These are phyloP conservation scores for Lithohypha guttulata DNA, from an alignment of 2,329 filamentous ascomycete species.

Conservation along the genomic window DNA sequence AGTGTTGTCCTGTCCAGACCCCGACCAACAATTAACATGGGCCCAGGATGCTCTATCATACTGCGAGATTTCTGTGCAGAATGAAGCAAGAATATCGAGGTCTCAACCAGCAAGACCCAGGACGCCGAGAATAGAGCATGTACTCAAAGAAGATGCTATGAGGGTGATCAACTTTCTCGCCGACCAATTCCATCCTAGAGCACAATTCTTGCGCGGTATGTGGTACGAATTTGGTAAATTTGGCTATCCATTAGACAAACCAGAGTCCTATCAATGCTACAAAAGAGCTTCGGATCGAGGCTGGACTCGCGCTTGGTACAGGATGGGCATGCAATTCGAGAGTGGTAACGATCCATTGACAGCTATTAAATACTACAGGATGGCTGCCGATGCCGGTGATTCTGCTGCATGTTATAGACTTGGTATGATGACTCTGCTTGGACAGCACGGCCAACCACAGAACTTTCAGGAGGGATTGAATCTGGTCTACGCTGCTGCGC, in stretches of 20 bases:
- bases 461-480: slow-evolving; percentile 69
- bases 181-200: slow-evolving; percentile 84
- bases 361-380: slow-evolving; percentile 81
- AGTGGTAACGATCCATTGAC: slow-evolving; percentile 86
- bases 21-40: slow-evolving; percentile 94
- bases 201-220: slow-evolving; percentile 87
- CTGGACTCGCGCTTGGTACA: slow-evolving; percentile 82
- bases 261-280: slow-evolving; percentile 84
- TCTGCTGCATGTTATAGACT: slow-evolving; percentile 81
- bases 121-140: slow-evolving; percentile 80
- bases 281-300: slow-evolving; percentile 66
- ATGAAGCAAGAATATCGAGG: slow-evolving; percentile 56
- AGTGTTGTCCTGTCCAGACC: slow-evolving; percentile 86
- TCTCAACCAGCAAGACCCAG: slow-evolving; percentile 52
- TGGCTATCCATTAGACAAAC: slow-evolving; percentile 79
- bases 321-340: slow-evolving; percentile 97
- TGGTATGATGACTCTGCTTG: slow-evolving; percentile 94
- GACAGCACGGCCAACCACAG: slow-evolving; percentile 81
- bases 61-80: slow-evolving; percentile 72
- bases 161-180: slow-evolving; percentile 86
- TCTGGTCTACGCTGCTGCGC: slow-evolving; percentile 70
- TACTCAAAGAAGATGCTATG: slow-evolving; percentile 75
- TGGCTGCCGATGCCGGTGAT: slow-evolving; percentile 67
- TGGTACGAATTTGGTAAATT: slow-evolving; percentile 99
- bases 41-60: slow-evolving; percentile 84